Evolutionary conservation across 306 rosid genomes (phyloP).

Genomic region (Trifolium pratense): DNA sequence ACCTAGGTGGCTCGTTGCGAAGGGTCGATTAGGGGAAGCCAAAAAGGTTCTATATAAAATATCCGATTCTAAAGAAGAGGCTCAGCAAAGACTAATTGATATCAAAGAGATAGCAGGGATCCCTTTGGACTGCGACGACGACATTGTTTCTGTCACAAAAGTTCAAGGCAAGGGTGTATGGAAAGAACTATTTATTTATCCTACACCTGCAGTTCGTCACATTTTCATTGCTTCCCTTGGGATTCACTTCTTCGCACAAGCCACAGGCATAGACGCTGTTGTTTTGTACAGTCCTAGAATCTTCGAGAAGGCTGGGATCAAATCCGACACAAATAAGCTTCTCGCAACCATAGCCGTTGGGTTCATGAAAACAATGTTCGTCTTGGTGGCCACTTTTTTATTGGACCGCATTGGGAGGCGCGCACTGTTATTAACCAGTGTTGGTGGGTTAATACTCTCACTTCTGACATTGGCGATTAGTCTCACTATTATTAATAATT

Average conservation of each 20-base stretch:
- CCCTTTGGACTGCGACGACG: slow-evolving; percentile 57
- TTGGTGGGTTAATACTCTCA: slow-evolving; percentile 57
- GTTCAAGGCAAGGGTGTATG: slow-evolving; percentile 65
- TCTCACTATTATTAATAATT: slow-evolving; percentile 43
- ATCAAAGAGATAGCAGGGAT: slow-evolving; percentile 68
- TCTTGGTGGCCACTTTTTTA: slow-evolving; percentile 68
- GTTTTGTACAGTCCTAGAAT: slow-evolving; percentile 77
- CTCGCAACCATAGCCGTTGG: slow-evolving; percentile 80
- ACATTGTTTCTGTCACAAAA: slow-evolving; percentile 51
- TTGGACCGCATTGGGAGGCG: slow-evolving; percentile 72
- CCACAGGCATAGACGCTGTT: slow-evolving; percentile 76
- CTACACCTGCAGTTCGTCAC: slow-evolving; percentile 65
- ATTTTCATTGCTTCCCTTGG: slow-evolving; percentile 62
- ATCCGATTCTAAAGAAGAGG: slow-evolving; percentile 63
- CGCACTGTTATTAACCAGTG: slow-evolving; percentile 60
- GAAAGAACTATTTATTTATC: slow-evolving; percentile 62
- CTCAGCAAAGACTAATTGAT: slow-evolving; percentile 56
- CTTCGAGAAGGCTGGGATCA: slow-evolving; percentile 71
- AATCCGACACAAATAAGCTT: slow-evolving; percentile 26
- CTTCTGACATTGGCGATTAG: slow-evolving; percentile 45
- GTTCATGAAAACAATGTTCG: slow-evolving; percentile 55
- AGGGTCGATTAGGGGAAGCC: slow-evolving; percentile 73
- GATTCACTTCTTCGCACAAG: slow-evolving; percentile 77
- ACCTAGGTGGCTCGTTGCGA: slow-evolving; percentile 79
- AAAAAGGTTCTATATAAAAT: slow-evolving; percentile 57